phyloP scores from a whole-genome alignment of 495 filamentous ascomycete genomes.

The Hypoxylon intermedium region DNA sequence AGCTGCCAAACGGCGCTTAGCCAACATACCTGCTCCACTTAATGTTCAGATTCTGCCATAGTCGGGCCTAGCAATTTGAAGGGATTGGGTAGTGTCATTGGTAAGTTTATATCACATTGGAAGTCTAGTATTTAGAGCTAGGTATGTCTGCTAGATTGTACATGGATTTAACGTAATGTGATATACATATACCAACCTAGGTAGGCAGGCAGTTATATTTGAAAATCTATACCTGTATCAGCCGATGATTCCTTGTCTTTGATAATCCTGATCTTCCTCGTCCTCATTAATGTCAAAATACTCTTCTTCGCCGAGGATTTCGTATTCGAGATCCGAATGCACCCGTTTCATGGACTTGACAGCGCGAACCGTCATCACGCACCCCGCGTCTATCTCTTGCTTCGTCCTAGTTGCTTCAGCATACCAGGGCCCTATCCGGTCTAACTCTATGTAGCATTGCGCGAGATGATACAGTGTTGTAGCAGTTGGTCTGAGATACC shows the following conservation, averaged over 20 bases:
- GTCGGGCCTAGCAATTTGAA: no score
- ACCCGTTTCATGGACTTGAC: conserved; percentile 46
- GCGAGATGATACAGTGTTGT: conserved; percentile 51
- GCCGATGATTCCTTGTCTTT: neutral
- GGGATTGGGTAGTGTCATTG: no score
- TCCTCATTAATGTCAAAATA: neutral
- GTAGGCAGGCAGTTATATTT: no score
- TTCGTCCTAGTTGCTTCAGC: conserved; percentile 32
- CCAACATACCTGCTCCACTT: no score
- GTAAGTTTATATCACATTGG: no score
- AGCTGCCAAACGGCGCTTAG: no score
- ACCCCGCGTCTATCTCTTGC: conserved; percentile 37
- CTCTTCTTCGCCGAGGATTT: conserved; percentile 34
- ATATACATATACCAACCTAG: no score
- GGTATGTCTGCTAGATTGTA: no score
- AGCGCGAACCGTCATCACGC: conserved; percentile 41
- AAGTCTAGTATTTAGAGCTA: no score
- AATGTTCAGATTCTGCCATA: no score
- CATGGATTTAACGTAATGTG: neutral
- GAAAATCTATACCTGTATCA: neutral
- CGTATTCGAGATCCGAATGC: conserved; percentile 36
- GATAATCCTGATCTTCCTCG: conserved; percentile 11
- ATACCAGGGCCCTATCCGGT: conserved; percentile 45
- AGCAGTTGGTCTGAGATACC: conserved; percentile 46
- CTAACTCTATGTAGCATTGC: conserved; percentile 50